Evolutionary conservation across 2,329 filamentous ascomycete genomes (phyloP), one percentile per base, ranked within the genome.

Genomic region (Cordyceps farinosa): DNA sequence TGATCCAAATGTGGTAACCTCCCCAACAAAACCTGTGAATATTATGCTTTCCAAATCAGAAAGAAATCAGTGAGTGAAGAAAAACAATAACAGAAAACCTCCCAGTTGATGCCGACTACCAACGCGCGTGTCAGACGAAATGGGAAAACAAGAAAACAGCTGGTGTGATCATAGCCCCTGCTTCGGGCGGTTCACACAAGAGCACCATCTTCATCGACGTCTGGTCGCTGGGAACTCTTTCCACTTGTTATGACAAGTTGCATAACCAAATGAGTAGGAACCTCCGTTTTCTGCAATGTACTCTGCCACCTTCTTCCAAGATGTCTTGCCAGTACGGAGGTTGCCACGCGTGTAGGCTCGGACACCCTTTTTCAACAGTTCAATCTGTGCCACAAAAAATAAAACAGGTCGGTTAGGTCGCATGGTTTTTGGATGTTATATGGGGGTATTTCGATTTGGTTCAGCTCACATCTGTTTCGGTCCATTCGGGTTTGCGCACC

Each of bases 401-500:
- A 5, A 32, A 58, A 56, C 1, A 62, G 27, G 48, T 53, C 38
- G 50, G 62, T 53, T 48, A 60, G 56, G 48, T 53, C 45, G 47
- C 55, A 44, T 53, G 17, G 5, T 32, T 53, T 17, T 42, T 29
- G 42, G 55, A 27, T 6, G 15, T 38, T 27, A 27, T 22, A 9
- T 17, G 51, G 45, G 50, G 53, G 38, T 40, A 42, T 40, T 22
- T 22, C n/a, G 11, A 15, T 32, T 22, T 22, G 30, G 11, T 29
- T 6, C 81, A 40, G 53, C 88, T 81, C 74, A 91, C 89, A 75
- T 92, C 89, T 1, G 77, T 74, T 0, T 78, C 76, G 1, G 73
- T 79, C 89, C 89, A 92, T 63, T 81, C 74, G 0, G 90, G 89
- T 72, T 84, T 87, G 8, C 90, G 80, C 3, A 90, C 83, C 6